Conservation (phyloP, 768 basidiomycete species). For the Lactarius hatsudake region DNA sequence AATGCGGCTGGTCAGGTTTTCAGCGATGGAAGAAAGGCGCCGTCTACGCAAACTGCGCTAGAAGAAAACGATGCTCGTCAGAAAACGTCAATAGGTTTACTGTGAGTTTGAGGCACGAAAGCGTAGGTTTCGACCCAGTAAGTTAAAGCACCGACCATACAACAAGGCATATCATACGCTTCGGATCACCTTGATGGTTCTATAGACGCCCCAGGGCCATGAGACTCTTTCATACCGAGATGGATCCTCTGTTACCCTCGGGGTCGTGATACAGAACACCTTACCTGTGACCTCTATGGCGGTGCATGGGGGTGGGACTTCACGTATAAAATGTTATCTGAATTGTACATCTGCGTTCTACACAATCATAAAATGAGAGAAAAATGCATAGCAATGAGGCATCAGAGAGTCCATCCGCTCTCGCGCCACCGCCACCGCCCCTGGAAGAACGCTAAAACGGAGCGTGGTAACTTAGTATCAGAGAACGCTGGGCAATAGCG, state of each 20-base stretch:
- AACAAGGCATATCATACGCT: too few relatives aligned
- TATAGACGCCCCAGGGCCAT: too few relatives aligned
- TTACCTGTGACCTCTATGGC: background rate
- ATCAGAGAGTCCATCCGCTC: background rate
- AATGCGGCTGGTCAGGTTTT: background rate
- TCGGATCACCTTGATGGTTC: too few relatives aligned
- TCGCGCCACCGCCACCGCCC: background rate
- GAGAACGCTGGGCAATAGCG: constrained; percentile 36
- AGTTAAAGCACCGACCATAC: too few relatives aligned
- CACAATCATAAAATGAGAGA: constrained; percentile 3
- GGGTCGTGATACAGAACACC: background rate
- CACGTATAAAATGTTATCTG: background rate
- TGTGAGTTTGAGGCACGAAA: background rate
- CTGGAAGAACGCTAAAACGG: background rate
- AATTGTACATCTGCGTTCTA: background rate
- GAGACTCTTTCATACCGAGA: background rate
- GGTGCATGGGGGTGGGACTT: background rate
- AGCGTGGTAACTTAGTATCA: constrained; percentile 22
- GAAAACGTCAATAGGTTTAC: background rate
- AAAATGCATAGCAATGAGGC: background rate
- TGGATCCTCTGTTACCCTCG: background rate
- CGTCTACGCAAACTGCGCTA: background rate
- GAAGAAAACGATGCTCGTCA: background rate
- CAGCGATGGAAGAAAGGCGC: background rate
- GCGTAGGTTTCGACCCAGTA: too few relatives aligned